A percentile compares a stretch with the other conserved stretches of the same genome.
These are phyloP conservation scores for Rhododendron ovatum DNA, from an alignment of 148 eudicot genomes.

Conservation along the genomic window DNA sequence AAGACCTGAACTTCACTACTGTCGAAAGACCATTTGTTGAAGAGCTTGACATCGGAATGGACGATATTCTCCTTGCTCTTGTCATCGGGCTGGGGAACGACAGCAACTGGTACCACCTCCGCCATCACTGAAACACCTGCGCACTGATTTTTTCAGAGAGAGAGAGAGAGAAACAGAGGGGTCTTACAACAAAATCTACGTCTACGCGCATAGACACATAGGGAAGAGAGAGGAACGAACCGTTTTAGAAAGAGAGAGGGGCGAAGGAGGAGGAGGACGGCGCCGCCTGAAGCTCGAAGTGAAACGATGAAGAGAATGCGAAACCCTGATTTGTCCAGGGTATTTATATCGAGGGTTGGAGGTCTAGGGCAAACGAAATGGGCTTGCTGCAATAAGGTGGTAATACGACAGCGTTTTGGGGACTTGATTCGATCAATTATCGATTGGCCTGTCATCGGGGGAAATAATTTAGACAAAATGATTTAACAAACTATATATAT, in stretches of 20 bases:
- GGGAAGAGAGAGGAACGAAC: background rate
- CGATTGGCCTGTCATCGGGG: too few species aligned
- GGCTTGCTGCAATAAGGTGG: background rate
- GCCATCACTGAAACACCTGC: background rate
- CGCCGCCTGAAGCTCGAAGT: background rate
- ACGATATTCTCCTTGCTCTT: background rate
- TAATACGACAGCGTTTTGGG: background rate
- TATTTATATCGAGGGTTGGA: background rate
- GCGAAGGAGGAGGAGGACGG: background rate
- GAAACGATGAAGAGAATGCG: background rate
- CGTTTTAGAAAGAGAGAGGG: background rate
- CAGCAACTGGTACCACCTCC: background rate
- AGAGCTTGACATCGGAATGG: background rate
- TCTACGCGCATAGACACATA: background rate
- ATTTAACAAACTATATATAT: too few species aligned
- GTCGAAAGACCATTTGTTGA: constrained; percentile 2
- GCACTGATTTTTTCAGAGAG: background rate
- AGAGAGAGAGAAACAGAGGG: background rate
- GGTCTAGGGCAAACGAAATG: background rate
- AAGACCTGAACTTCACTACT: background rate
- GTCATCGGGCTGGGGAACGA: background rate
- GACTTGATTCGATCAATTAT: background rate
- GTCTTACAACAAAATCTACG: background rate
- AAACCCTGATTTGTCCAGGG: background rate
- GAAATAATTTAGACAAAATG: too few species aligned